These are phyloP conservation scores for Fusarium sp. DNA, from an alignment of 2,329 filamentous ascomycete genomes.

Conservation along the genomic window DNA sequence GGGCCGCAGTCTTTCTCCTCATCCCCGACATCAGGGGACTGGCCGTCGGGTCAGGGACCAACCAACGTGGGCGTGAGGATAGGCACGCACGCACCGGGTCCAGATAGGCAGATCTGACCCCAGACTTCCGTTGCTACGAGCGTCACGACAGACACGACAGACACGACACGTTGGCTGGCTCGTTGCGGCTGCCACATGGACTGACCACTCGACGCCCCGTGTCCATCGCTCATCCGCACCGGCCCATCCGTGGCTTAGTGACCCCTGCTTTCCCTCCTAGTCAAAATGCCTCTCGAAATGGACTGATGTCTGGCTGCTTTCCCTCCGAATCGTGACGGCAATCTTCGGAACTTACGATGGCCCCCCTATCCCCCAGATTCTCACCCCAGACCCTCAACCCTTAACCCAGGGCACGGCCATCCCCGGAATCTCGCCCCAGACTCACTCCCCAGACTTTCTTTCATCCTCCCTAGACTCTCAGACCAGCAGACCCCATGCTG, in stretches of 20 bases:
- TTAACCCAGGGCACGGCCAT: background rate
- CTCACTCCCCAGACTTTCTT: background rate
- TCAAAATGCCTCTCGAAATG: constrained; percentile 3
- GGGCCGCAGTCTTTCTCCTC: constrained; percentile 35
- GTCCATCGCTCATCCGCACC: constrained; percentile 2
- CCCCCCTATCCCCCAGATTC: constrained; percentile 22
- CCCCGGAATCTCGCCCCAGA: background rate
- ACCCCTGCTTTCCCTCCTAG: background rate
- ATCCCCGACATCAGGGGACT: constrained; percentile 29
- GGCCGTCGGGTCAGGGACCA: constrained; percentile 20
- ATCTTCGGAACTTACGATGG: constrained; percentile 15
- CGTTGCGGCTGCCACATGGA: constrained; percentile 8
- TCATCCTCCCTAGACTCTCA: background rate
- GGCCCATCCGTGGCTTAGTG: constrained; percentile 6
- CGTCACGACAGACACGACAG: background rate
- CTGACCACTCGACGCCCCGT: constrained; percentile 3
- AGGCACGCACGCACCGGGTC: constrained; percentile 4
- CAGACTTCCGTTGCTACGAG: constrained; percentile 24
- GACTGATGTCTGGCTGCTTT: constrained; percentile 5
- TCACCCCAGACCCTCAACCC: constrained; percentile 16
- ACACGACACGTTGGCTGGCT: constrained; percentile 6
- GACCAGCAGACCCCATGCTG: background rate
- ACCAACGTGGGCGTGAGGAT: constrained; percentile 22
- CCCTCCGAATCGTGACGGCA: constrained; percentile 11
- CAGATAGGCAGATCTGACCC: constrained; percentile 33